Conservation (phyloP, 2,329 filamentous ascomycete genomes). For the Pseudogymnoascus sp. region DNA sequence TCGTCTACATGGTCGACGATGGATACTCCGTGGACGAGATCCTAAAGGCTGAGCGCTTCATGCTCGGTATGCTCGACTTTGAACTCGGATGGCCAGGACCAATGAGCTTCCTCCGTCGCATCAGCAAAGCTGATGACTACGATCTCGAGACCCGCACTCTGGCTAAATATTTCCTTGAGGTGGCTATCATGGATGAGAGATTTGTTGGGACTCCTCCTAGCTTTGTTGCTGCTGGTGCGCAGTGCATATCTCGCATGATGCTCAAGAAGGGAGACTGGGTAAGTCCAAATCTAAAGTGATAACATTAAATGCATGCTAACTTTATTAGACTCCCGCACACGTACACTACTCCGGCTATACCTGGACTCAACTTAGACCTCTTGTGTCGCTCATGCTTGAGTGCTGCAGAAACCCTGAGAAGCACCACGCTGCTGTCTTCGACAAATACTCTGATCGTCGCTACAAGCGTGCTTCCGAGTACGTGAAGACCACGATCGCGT, state of each 20-base stretch:
- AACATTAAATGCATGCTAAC: constrained; percentile 28
- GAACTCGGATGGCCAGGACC: constrained; percentile 97
- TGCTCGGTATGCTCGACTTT: constrained; percentile 93
- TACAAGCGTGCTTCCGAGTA: constrained; percentile 79
- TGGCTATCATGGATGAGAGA: constrained; percentile 95
- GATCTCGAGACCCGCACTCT: constrained; percentile 90
- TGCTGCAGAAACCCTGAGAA: constrained; percentile 75
- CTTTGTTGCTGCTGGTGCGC: constrained; percentile 82
- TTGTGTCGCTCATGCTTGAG: constrained; percentile 72
- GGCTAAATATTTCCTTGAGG: constrained; percentile 95
- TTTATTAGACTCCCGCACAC: constrained; percentile 62
- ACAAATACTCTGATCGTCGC: constrained; percentile 83
- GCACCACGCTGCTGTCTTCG: constrained; percentile 80
- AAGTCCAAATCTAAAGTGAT: constrained; percentile 33
- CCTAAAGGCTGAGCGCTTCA: constrained; percentile 93
- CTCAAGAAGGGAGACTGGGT: constrained; percentile 91
- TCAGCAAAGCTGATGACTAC: constrained; percentile 98
- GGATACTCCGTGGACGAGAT: constrained; percentile 88
- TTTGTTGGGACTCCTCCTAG: constrained; percentile 89
- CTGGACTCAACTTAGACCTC: constrained; percentile 68
- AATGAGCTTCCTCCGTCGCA: constrained; percentile 93
- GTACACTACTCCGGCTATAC: constrained; percentile 94
- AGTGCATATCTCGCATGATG: constrained; percentile 84
- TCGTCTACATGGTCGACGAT: constrained; percentile 96
- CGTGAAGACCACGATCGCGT: constrained; percentile 65